Percentiles rank a stretch among this genome's conserved stretches.
phyloP scores from a whole-genome alignment of 306 rosid genomes.

The Nissolia schottii region DNA sequence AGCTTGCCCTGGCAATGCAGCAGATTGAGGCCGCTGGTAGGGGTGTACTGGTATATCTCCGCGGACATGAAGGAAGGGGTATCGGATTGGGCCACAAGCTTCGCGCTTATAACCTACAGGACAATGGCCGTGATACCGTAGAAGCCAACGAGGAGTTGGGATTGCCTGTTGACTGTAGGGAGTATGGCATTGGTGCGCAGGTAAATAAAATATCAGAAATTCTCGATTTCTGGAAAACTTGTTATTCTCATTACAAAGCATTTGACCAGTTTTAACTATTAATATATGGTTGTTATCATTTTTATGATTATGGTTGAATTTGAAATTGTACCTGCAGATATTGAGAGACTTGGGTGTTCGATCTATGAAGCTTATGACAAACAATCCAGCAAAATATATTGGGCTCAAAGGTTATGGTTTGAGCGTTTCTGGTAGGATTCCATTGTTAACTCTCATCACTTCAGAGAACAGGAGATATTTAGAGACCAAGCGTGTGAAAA shows the following conservation, averaged over 20 bases:
- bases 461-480: constrained; percentile 67
- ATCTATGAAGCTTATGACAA: constrained; percentile 88
- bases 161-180: constrained; percentile 91
- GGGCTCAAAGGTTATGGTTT: constrained; percentile 89
- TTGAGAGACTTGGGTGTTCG: constrained; percentile 72
- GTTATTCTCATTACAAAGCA: not conserved
- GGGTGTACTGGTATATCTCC: constrained; percentile 87
- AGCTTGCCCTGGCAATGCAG: constrained; percentile 85
- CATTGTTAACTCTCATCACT: constrained; percentile 63
- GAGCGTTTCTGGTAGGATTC: constrained; percentile 70
- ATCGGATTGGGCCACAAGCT: constrained; percentile 98
- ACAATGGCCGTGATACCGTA: constrained; percentile 77
- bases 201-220: constrained; percentile 36
- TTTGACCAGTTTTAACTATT: not conserved
- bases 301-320: not conserved
- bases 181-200: constrained; percentile 97
- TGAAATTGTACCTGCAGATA: constrained; percentile 45
- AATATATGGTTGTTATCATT: not conserved
- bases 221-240: not conserved
- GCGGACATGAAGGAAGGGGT: constrained; percentile 97
- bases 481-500: constrained; percentile 72
- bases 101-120: constrained; percentile 86
- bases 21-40: constrained; percentile 95
- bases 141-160: constrained; percentile 97
- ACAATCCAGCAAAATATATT: constrained; percentile 76